Conservation (phyloP, 306 rosid genomes). For the Prunus davidiana region DNA sequence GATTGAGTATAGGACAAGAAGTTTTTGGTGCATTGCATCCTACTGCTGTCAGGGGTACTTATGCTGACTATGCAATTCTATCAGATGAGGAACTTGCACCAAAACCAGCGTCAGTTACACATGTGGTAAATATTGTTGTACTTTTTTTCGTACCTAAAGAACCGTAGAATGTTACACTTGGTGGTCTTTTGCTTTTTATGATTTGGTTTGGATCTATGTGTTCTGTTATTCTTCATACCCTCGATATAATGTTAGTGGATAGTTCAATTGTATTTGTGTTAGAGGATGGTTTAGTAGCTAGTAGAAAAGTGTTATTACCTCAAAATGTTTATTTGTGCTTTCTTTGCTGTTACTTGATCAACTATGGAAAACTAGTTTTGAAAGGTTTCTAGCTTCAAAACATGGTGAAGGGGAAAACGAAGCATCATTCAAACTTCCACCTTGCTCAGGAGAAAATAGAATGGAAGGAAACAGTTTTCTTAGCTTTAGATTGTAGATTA, state of each 20-base stretch:
- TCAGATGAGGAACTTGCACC: slow-evolving; percentile 67
- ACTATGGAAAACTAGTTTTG: not conserved
- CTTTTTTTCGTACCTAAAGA: slow-evolving; percentile 7
- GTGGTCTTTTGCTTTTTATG: not conserved
- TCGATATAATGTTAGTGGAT: not conserved
- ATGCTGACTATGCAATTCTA: slow-evolving; percentile 86
- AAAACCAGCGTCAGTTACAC: slow-evolving; percentile 72
- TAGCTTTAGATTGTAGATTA: not conserved
- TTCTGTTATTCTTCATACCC: not conserved
- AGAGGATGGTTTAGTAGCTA: not conserved
- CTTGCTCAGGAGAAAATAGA: not conserved
- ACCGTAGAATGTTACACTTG: not conserved
- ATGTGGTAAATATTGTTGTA: slow-evolving; percentile 61
- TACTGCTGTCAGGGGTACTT: slow-evolving; percentile 94
- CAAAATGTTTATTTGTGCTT: not conserved
- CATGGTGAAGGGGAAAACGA: not conserved
- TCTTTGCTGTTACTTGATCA: not conserved
- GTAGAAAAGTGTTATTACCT: not conserved
- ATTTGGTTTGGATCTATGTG: not conserved
- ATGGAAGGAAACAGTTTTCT: not conserved
- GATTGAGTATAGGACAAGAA: slow-evolving; percentile 61
- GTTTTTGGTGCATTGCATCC: slow-evolving; percentile 99
- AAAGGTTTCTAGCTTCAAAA: not conserved
- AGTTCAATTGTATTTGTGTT: not conserved
- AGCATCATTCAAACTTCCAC: not conserved